Conservation (phyloP, 441 rosid genomes). For the Metrosideros polymorpha region DNA sequence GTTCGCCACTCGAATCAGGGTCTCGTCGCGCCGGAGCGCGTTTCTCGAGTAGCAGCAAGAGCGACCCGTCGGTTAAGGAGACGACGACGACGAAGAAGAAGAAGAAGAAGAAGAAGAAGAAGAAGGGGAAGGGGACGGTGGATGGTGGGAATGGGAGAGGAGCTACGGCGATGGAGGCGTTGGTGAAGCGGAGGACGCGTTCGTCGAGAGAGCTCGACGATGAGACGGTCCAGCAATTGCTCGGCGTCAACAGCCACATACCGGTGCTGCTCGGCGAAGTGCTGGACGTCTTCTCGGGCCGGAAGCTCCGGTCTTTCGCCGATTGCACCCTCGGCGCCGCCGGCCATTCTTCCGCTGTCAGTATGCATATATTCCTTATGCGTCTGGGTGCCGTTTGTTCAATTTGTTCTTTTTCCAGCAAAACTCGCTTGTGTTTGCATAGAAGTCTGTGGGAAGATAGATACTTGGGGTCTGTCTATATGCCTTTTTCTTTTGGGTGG, state of each 20-base stretch:
- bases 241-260: constrained; percentile 29
- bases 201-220: constrained; percentile 52
- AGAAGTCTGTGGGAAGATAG: background rate
- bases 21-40: background rate
- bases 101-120: background rate
- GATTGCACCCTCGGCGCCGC: constrained; percentile 96
- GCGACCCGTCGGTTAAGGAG: background rate
- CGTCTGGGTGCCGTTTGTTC: background rate
- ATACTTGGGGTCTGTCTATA: background rate
- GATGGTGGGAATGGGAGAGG: background rate
- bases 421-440: background rate
- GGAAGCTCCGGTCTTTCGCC: constrained; percentile 42
- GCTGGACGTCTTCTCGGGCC: constrained; percentile 48
- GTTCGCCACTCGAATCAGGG: background rate
- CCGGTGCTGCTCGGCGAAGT: constrained; percentile 91
- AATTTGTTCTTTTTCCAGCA: background rate
- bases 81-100: background rate
- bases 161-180: constrained; percentile 6
- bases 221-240: constrained; percentile 11
- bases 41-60: background rate
- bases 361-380: constrained; percentile 2
- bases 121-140: background rate
- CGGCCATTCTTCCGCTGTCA: constrained; percentile 82
- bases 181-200: constrained; percentile 77
- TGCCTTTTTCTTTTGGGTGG: too few species aligned